A percentile compares a stretch with the other conserved stretches of the same genome.
Evolutionary conservation across 768 basidiomycete genomes (phyloP).

Genomic region (Trametes gibbosa): DNA sequence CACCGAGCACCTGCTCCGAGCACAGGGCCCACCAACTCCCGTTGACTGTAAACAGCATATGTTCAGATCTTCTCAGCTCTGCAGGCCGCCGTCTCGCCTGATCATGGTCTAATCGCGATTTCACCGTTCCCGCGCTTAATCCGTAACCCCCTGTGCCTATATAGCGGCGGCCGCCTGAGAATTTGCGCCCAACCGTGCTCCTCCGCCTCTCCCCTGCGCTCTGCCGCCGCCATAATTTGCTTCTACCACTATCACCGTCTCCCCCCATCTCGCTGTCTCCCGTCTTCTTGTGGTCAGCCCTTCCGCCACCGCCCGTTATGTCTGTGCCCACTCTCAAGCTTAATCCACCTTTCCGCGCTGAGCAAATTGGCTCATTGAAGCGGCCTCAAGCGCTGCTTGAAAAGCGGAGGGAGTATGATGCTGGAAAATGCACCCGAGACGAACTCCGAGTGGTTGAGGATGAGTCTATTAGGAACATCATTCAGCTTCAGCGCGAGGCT

Average conservation of each 20-base stretch:
- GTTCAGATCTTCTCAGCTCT: constrained; percentile 3
- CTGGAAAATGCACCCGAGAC: constrained; percentile 38
- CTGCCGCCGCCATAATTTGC: not conserved
- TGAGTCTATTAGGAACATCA: constrained; percentile 49
- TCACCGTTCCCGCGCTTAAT: constrained; percentile 9
- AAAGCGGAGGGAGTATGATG: constrained; percentile 44
- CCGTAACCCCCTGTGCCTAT: constrained; percentile 2
- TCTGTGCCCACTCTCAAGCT: constrained; percentile 22
- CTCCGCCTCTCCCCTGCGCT: not conserved
- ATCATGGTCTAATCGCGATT: constrained; percentile 12
- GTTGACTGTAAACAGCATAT: not conserved
- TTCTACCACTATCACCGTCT: not conserved
- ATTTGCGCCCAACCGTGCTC: constrained; percentile 1
- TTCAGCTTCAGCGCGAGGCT: constrained; percentile 50
- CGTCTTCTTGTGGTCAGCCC: not conserved
- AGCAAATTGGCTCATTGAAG: constrained; percentile 62
- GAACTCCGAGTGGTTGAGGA: constrained; percentile 51
- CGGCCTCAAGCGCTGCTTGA: constrained; percentile 50
- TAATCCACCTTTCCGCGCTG: constrained; percentile 45
- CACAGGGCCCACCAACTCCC: not conserved
- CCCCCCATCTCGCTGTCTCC: not conserved
- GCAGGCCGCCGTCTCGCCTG: constrained; percentile 11
- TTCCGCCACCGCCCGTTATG: constrained; percentile 1
- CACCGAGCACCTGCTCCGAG: not conserved
- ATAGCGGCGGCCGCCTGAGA: constrained; percentile 16